Evolutionary conservation across 495 filamentous ascomycete species (phyloP), one percentile per base, ranked within the genome.

Genomic region (Xylaria scruposa): DNA sequence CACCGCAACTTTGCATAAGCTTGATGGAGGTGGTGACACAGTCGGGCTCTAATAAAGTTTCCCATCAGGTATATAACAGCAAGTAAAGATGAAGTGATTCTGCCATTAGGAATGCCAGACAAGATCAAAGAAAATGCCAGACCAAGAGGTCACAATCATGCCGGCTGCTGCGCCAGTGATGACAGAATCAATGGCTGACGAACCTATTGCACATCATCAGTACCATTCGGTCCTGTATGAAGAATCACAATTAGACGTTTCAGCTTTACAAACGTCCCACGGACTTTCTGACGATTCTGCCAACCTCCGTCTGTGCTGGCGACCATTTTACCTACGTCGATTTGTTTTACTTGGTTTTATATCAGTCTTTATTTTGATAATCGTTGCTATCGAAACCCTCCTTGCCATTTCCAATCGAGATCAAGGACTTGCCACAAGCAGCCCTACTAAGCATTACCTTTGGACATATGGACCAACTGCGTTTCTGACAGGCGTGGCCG

Each of bases 401-500:
- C 67, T 77, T 36, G 65, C 54, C 7, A 19, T 73, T 26, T 77
- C 75, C 0, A 60, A 73, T 33, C 56, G 51, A 19, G 10, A 70
- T n/a, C 59, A 74, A 0, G 75, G 75, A 17, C 17, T 77, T 5
- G 70, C 63, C 3, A 73, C 69, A 0, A 49, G 51, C 24, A 58
- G 36, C 12, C 10, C 68, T 15, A 13, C n/a, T 24, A 21, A 54
- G 29, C 73, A 75, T n/a, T 82, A 81, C 69, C 66, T 75, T 4
- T 82, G 78, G 78, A 78, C 74, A 0, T 80, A 78, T 38, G 79
- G 79, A 7, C 78, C 80, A 33, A 82, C 80, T 4, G 78, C 79
- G 0, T 42, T 79, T 44, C 63, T 82, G 0, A 79, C 77, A 4
- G 26, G 78, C 1, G 53, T 80, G 6, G 71, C 65, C 19, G 77